Base-by-base conservation (phyloP, 441 rosid species). In the Hypseocharis bilobata region DNA sequence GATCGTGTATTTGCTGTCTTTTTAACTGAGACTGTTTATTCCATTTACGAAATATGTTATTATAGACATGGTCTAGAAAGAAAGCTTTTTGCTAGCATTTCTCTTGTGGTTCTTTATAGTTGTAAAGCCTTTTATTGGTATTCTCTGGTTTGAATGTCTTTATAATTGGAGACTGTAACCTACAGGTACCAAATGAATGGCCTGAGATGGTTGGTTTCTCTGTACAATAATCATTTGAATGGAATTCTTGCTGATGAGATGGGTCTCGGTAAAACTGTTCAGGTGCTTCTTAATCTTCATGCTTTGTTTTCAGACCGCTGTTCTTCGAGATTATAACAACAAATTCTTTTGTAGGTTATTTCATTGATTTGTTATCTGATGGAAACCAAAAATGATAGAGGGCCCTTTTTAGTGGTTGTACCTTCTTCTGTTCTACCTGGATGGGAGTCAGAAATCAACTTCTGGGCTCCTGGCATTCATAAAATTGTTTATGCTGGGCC, bases 231-330 rank as follows among this genome's bases (percentile, higher is more conserved):
- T 76, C 89, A 91, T 78, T 77, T 91, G 70, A 91, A 91, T 80
- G 98, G 96, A 28, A 91, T 91, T 70, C 88, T 91, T 66, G 98
- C 98, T 74, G 98, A 91, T 85, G 98, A 91, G 81, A 91, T 91
- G 98, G 98, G 98, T 65, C 95, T 91, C 51, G 98, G 98, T 45
- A 91, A 91, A 87, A 89, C 98, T 68, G 98, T 91, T 74, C 98
- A 91, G 96, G 98, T 85, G 68, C 60, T 47, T 38, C 16, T 68
- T 49, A 66, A 60, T 44, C 56, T 57, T 64, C 70, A 25, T 62
- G 65, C 65, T 67, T 51, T 30, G n/a, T 34, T 63, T 60, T 56
- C 60, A 6, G 60, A 45, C 26, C 16, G 4, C 17, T 62, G 10
- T 61, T 25, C 40, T 60, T 45, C 42, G 38, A 59, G 68, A 66